phyloP scores from a whole-genome alignment of 768 basidiomycete species.

The Pisolithus sp. region DNA sequence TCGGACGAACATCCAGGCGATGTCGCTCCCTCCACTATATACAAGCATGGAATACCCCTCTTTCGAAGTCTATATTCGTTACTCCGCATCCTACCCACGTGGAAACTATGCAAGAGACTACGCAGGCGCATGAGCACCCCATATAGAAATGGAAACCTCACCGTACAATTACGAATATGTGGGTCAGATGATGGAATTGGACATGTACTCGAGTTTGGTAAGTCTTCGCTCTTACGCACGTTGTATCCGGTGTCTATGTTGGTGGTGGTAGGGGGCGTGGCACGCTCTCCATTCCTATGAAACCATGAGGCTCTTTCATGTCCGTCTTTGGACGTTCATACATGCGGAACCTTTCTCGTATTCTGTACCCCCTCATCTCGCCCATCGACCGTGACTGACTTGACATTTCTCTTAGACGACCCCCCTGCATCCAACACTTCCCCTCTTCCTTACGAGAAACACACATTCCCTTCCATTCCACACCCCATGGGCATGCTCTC shows the following conservation, averaged over 20 bases:
- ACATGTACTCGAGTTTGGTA: conserved; percentile 34
- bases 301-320: conserved; percentile 24
- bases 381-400: neutral
- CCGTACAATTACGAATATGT: conserved; percentile 32
- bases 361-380: neutral
- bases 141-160: too few species aligned
- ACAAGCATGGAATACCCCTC: conserved; percentile 79
- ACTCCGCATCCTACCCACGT: conserved; percentile 67
- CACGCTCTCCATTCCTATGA: neutral
- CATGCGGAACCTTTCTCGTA: neutral
- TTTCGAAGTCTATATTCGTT: conserved; percentile 72
- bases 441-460: conserved; percentile 44
- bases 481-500: conserved; percentile 63
- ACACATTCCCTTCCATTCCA: conserved; percentile 59
- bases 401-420: conserved; percentile 22
- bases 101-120: conserved; percentile 58
- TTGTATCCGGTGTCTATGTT: conserved; percentile 14
- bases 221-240: conserved; percentile 15
- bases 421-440: conserved; percentile 34
- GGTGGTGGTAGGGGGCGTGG: neutral
- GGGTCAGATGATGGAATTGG: conserved; percentile 25
- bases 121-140: too few species aligned
- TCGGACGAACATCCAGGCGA: conserved; percentile 32
- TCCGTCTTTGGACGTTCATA: conserved; percentile 16
- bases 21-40: conserved; percentile 66